Evolutionary conservation across 225 moss, liverwort and hornwort species (phyloP).

Genomic region (Takakia lepidozioides): DNA sequence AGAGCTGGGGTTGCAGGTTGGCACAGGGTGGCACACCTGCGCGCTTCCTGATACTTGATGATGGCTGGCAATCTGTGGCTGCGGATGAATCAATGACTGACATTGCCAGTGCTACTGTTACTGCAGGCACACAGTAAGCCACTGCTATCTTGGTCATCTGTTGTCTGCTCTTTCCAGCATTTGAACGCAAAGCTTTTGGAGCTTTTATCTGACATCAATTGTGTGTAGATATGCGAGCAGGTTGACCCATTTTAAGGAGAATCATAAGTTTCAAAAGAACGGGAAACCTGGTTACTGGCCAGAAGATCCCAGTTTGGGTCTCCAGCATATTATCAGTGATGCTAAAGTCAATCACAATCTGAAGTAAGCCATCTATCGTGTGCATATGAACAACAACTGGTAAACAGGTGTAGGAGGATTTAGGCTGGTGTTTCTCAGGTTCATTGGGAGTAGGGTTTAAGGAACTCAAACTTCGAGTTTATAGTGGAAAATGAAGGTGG

Average conservation of each 20-base stretch:
- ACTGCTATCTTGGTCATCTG: too few species aligned
- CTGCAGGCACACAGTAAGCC: conserved; percentile 86
- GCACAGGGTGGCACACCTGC: conserved; percentile 83
- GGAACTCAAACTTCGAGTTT: too few species aligned
- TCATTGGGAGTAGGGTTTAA: too few species aligned
- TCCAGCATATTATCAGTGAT: conserved; percentile 52
- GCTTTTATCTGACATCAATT: neutral
- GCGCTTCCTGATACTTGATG: conserved; percentile 88
- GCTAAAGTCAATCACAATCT: conserved; percentile 67
- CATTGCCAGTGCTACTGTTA: conserved; percentile 17
- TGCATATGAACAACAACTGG: too few species aligned
- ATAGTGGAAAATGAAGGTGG: too few species aligned
- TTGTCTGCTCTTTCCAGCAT: too few species aligned
- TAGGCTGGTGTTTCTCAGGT: too few species aligned
- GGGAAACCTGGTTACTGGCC: conserved; percentile 48
- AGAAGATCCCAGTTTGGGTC: conserved; percentile 53
- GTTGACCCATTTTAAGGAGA: conserved; percentile 78
- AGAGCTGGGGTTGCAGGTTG: conserved; percentile 35
- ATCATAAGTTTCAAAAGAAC: conserved; percentile 71
- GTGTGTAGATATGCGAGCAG: conserved; percentile 77
- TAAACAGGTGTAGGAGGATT: too few species aligned
- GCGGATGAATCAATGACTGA: conserved; percentile 33
- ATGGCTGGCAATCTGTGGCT: conserved; percentile 91
- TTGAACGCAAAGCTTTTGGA: too few species aligned
- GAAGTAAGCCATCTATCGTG: conserved; percentile 42